Base-by-base conservation (phyloP, 1,139 yeast genomes). In the Magnusiomyces paraingens region DNA sequence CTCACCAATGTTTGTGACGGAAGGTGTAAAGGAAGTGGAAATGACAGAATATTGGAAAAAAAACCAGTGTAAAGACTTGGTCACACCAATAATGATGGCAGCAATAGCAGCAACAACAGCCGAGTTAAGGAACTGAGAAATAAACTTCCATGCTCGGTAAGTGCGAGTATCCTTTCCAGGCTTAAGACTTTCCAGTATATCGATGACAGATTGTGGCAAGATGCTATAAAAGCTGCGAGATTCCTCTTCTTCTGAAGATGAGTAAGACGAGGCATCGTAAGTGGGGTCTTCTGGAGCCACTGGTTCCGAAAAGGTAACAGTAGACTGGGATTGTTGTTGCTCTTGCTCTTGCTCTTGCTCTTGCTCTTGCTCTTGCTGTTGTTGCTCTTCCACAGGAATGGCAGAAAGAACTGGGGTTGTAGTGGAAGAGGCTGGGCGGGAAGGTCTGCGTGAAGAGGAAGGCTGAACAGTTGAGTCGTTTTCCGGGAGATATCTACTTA, bases 51-150 rank as follows among this genome's bases (percentile, higher is more conserved):
- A 54, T 17, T 57, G 51, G 46, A 58, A 60, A 22, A 60, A 47
- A 35, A 60, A 26, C 49, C 58, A 55, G 41, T 60, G 61, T 35
- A 58, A 44, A 8, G 60, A 56, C 10, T 63, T 62, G 4, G 54
- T 58, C 32, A 59, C 47, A 2, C 63, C 62, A 47, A 60, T 49
- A 46, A 60, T 21, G 15, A 60, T 46, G 40, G 63, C 62, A 14
- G 55, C 38, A 22, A 59, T 21, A n/a, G 61, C 59, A 18, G 63
- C 53, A 12, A 57, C 32, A n/a, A 58, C 61, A 14, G 63, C 63
- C 6, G 62, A 57, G 49, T 60, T 60, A 26, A 60, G 29, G 43
- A 55, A 57, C 45, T 53, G 54, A 8, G 56, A 53, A 14, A 59
- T 35, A 20, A 11, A 26, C 17, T 26, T 17, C 22, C 49, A 32